Evolutionary conservation across 805 yeast species (phyloP).

Genomic region (Geotrichum ghanense): DNA sequence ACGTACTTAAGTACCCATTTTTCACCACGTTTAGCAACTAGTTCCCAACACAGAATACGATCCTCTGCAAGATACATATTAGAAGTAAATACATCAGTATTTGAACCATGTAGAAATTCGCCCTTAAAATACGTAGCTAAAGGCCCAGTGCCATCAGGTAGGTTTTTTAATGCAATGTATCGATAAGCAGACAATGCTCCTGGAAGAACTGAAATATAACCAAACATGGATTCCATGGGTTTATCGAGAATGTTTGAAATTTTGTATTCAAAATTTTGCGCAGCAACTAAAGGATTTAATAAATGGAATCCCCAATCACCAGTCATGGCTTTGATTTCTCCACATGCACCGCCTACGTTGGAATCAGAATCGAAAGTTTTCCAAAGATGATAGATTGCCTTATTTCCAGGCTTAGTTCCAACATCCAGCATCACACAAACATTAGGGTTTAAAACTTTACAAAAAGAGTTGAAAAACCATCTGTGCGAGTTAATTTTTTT

Average conservation of each 20-base stretch:
- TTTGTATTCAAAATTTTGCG: conserved; percentile 93
- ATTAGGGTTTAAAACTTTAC: conserved; percentile 86
- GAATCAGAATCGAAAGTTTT: conserved; percentile 94
- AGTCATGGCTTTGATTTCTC: conserved; percentile 91
- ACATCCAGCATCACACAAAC: conserved; percentile 85
- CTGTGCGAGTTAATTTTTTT: conserved; percentile 95
- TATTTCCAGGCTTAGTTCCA: conserved; percentile 87
- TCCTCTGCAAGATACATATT: conserved; percentile 97
- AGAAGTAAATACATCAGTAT: conserved; percentile 80
- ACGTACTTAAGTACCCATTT: conserved; percentile 92
- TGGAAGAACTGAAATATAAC: conserved; percentile 86
- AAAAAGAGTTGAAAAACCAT: conserved; percentile 93
- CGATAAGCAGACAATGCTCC: conserved; percentile 95
- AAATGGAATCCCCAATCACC: conserved; percentile 79
- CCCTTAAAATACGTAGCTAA: conserved; percentile 82
- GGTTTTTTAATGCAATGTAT: conserved; percentile 73
- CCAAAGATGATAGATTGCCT: conserved; percentile 90
- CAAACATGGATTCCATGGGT: conserved; percentile 86
- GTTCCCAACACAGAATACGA: conserved; percentile 91
- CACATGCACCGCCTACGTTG: conserved; percentile 98
- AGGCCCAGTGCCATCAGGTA: conserved; percentile 89
- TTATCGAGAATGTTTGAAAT: conserved; percentile 92
- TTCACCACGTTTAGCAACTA: conserved; percentile 73
- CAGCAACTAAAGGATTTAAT: conserved; percentile 84
- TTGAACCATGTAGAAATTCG: conserved; percentile 48